Evolutionary conservation across 2,329 filamentous ascomycete species (phyloP).

Genomic region (Claviceps digitariae): DNA sequence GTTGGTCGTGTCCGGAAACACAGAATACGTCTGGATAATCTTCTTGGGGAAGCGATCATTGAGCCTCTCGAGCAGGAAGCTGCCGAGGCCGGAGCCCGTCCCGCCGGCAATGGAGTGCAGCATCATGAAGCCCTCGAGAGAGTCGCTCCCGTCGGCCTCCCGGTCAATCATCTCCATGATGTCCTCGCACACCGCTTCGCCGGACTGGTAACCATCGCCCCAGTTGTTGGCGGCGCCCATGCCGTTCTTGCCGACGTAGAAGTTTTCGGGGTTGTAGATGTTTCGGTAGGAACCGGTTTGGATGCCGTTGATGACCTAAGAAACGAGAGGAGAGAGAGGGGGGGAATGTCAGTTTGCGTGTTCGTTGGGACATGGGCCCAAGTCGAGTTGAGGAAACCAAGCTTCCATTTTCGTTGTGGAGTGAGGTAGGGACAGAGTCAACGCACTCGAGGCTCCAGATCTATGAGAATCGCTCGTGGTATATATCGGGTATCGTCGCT

Average conservation of each 20-base stretch:
- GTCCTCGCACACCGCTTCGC: slow-evolving; percentile 85
- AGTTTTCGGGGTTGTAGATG: slow-evolving; percentile 99
- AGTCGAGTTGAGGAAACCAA: neutral
- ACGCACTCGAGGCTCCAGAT: slow-evolving; percentile 75
- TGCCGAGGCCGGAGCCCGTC: slow-evolving; percentile 90
- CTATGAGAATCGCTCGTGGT: slow-evolving; percentile 85
- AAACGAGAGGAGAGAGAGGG: too few relatives aligned
- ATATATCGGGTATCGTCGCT: slow-evolving; percentile 99
- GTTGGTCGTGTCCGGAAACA: slow-evolving; percentile 88
- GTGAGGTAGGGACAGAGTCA: too few relatives aligned
- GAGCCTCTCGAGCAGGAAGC: slow-evolving; percentile 84
- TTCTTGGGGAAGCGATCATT: slow-evolving; percentile 99
- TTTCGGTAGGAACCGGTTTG: slow-evolving; percentile 92
- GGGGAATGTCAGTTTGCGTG: neutral
- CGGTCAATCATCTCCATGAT: slow-evolving; percentile 99
- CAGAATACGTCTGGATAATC: slow-evolving; percentile 96
- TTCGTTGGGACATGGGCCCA: neutral
- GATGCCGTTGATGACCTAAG: slow-evolving; percentile 72
- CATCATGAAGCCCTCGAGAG: slow-evolving; percentile 97
- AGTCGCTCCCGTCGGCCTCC: slow-evolving; percentile 95
- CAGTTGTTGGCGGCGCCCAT: slow-evolving; percentile 95
- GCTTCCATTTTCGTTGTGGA: too few relatives aligned
- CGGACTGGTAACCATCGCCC: slow-evolving; percentile 91
- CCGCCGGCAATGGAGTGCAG: slow-evolving; percentile 95
- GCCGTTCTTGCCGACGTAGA: slow-evolving; percentile 90